Percentiles rank a stretch among this genome's conserved stretches.
These are phyloP conservation scores for Dimocarpus longan DNA, from an alignment of 345 rosid genomes.

Conservation along the genomic window DNA sequence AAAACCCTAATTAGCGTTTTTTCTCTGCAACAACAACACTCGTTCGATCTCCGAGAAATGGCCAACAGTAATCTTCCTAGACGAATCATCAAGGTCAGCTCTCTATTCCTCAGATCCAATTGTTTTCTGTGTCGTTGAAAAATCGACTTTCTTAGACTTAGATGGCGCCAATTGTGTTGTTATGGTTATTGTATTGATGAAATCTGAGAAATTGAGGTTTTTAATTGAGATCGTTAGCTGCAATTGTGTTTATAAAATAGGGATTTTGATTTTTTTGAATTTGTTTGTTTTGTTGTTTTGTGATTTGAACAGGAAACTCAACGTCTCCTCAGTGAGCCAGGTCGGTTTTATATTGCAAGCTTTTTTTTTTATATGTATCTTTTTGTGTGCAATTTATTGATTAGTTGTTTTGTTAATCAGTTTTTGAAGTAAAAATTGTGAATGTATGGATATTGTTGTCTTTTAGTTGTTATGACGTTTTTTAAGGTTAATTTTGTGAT, in stretches of 20 bases:
- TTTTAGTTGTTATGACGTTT: not conserved
- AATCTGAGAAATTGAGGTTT: slow-evolving; percentile 11
- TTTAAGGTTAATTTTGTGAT: slow-evolving; percentile 21
- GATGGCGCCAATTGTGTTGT: not conserved
- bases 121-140: not conserved
- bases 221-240: not conserved
- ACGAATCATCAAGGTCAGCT: slow-evolving; percentile 88
- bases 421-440: not conserved
- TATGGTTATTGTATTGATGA: not conserved
- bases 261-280: not conserved
- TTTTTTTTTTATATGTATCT: not conserved
- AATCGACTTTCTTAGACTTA: not conserved
- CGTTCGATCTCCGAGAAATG: slow-evolving; percentile 46
- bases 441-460: not conserved
- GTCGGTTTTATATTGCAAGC: slow-evolving; percentile 32
- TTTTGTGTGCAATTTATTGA: not conserved
- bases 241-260: not conserved
- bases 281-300: slow-evolving; percentile 11
- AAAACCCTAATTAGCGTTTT: slow-evolving; percentile 17
- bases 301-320: slow-evolving; percentile 79
- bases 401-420: not conserved
- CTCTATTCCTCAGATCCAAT: slow-evolving; percentile 18
- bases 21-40: not conserved
- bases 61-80: slow-evolving; percentile 95
- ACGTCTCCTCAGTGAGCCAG: slow-evolving; percentile 99